phyloP scores from a whole-genome alignment of 441 rosid species.

The Melastoma candidum region DNA sequence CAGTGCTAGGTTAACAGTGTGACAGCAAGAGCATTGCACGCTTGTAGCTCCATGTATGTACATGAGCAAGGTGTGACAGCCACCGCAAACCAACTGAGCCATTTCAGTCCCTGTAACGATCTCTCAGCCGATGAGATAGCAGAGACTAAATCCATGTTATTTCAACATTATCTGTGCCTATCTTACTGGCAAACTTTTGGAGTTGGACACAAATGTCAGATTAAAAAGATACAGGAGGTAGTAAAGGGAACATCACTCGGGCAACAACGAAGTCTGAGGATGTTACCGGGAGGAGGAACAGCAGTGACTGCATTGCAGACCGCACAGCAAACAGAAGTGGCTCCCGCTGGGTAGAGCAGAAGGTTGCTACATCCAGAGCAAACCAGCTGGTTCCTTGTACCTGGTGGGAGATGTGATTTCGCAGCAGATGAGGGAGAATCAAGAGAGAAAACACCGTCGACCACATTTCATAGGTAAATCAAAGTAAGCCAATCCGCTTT shows the following conservation, averaged over 20 bases:
- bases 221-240: too few species aligned
- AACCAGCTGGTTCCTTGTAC: conserved; percentile 84
- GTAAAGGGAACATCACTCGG: too few species aligned
- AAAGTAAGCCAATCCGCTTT: too few species aligned
- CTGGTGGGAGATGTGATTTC: conserved; percentile 18
- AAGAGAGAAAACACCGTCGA: too few species aligned
- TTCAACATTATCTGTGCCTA: too few species aligned
- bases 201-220: too few species aligned
- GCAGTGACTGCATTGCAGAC: conserved; percentile 97
- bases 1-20: conserved; percentile 83
- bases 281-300: conserved; percentile 88
- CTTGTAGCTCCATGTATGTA: conserved; percentile 98
- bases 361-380: conserved; percentile 97
- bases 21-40: conserved; percentile 96
- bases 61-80: conserved; percentile 93
- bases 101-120: conserved; percentile 73
- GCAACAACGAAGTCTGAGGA: background rate
- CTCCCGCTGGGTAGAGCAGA: conserved; percentile 85
- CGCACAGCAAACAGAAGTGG: conserved; percentile 93
- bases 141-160: background rate
- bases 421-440: background rate
- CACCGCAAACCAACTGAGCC: conserved; percentile 98
- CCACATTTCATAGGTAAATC: too few species aligned
- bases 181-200: too few species aligned
- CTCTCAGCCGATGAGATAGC: background rate